Percentiles rank a stretch among this genome's conserved stretches.
These are phyloP conservation scores for Ustilago crameri DNA, from an alignment of 1,284 basidiomycete genomes.

Conservation along the genomic window DNA sequence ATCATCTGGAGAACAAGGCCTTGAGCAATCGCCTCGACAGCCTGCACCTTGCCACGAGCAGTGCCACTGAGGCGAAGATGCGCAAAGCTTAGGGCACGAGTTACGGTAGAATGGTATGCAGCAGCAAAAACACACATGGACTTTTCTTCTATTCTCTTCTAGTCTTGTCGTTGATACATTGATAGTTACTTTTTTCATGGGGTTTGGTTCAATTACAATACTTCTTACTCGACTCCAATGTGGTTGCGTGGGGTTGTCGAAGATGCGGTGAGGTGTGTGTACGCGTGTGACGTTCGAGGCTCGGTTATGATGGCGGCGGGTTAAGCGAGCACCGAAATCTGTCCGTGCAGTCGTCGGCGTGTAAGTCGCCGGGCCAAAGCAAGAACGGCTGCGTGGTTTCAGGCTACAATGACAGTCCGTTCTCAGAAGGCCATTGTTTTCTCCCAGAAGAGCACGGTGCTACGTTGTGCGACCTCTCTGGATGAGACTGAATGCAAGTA, in stretches of 20 bases:
- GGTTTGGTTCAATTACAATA: slow-evolving; percentile 4
- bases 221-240: too few relatives aligned
- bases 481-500: too few relatives aligned
- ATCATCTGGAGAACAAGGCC: slow-evolving; percentile 42
- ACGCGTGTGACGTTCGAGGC: not conserved
- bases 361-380: not conserved
- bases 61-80: slow-evolving; percentile 19
- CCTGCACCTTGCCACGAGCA: slow-evolving; percentile 29
- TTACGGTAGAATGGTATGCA: too few relatives aligned
- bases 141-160: too few relatives aligned
- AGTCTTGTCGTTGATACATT: not conserved
- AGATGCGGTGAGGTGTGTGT: not conserved
- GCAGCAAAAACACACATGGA: too few relatives aligned
- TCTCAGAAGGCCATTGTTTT: too few relatives aligned
- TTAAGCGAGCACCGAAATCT: slow-evolving; percentile 20
- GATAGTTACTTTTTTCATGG: slow-evolving; percentile 4
- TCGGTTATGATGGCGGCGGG: not conserved
- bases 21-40: slow-evolving; percentile 47
- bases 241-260: too few relatives aligned
- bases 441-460: too few relatives aligned
- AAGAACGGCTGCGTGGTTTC: too few relatives aligned
- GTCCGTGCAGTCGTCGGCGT: slow-evolving; percentile 3
- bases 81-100: slow-evolving; percentile 25
- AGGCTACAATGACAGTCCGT: too few relatives aligned
- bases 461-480: too few relatives aligned